Evolutionary conservation across 1,139 yeast species (phyloP).

Genomic region (Magnusiomyces paraingens): DNA sequence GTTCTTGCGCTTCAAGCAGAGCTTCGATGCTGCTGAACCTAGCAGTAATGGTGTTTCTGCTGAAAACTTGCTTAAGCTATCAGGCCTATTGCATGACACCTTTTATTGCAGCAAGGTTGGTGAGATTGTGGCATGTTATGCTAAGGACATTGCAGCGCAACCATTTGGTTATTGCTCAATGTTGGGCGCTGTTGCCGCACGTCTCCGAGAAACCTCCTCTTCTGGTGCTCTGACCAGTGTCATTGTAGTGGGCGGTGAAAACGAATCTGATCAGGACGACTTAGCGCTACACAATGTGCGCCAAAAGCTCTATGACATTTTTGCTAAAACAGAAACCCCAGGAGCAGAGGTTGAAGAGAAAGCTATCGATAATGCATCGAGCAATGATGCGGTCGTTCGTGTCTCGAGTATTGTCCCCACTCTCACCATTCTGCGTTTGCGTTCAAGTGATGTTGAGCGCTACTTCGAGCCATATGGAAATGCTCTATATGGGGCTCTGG

Average conservation of each 20-base stretch:
- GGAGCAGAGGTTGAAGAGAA: neutral
- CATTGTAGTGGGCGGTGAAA: constrained; percentile 23
- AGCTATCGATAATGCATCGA: neutral
- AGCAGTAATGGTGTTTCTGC: constrained; percentile 35
- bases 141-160: constrained; percentile 30
- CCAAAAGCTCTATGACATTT: neutral
- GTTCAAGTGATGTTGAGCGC: constrained; percentile 8
- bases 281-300: neutral
- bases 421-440: constrained; percentile 9
- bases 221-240: constrained; percentile 20
- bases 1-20: constrained; percentile 32
- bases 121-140: constrained; percentile 27
- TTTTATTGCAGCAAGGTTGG: constrained; percentile 24
- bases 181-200: constrained; percentile 24
- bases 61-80: constrained; percentile 29
- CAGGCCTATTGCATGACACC: constrained; percentile 23
- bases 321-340: neutral
- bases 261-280: constrained; percentile 1
- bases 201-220: neutral
- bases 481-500: constrained; percentile 21
- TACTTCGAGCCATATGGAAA: constrained; percentile 15
- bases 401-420: constrained; percentile 1
- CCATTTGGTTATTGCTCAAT: constrained; percentile 31
- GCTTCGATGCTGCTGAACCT: constrained; percentile 37
- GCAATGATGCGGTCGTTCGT: neutral